These are phyloP conservation scores for Neospermospora avenae DNA, from an alignment of 2,329 filamentous ascomycete genomes.

Conservation along the genomic window DNA sequence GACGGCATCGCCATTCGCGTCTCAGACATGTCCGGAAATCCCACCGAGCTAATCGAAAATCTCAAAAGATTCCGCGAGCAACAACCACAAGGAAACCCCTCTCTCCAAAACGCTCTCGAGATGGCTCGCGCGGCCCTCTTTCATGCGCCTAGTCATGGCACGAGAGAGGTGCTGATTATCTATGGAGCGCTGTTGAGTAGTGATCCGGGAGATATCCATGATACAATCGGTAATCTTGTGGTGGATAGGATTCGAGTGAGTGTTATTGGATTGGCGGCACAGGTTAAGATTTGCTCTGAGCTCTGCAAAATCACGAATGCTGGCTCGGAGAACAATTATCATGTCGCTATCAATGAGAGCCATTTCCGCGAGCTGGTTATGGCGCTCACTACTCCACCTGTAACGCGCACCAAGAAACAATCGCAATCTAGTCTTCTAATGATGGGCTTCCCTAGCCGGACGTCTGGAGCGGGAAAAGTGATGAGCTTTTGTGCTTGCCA, in stretches of 20 bases:
- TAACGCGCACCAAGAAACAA: conserved; percentile 64
- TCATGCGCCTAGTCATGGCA: conserved; percentile 89
- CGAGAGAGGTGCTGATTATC: conserved; percentile 85
- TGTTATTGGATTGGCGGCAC: conserved; percentile 85
- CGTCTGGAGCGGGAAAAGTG: conserved; percentile 63
- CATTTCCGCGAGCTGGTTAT: conserved; percentile 90
- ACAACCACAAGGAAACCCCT: conserved; percentile 72
- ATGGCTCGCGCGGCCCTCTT: conserved; percentile 92
- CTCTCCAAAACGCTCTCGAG: conserved; percentile 90
- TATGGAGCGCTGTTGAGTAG: conserved; percentile 87
- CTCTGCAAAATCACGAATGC: conserved; percentile 85
- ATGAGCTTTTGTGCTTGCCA: conserved; percentile 87
- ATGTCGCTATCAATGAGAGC: conserved; percentile 79
- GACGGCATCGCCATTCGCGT: conserved; percentile 85
- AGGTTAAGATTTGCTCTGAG: conserved; percentile 88
- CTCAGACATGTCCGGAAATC: conserved; percentile 88
- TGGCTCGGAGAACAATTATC: conserved; percentile 73
- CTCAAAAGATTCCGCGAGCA: conserved; percentile 64
- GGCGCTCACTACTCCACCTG: conserved; percentile 82
- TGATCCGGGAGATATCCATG: conserved; percentile 93
- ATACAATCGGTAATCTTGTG: conserved; percentile 77
- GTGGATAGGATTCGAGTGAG: conserved; percentile 81
- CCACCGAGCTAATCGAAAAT: conserved; percentile 78
- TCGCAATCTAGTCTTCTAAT: conserved; percentile 70
- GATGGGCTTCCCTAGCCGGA: conserved; percentile 96